Evolutionary conservation across 495 filamentous ascomycete genomes (phyloP).

Genomic region (Collariella sp.): DNA sequence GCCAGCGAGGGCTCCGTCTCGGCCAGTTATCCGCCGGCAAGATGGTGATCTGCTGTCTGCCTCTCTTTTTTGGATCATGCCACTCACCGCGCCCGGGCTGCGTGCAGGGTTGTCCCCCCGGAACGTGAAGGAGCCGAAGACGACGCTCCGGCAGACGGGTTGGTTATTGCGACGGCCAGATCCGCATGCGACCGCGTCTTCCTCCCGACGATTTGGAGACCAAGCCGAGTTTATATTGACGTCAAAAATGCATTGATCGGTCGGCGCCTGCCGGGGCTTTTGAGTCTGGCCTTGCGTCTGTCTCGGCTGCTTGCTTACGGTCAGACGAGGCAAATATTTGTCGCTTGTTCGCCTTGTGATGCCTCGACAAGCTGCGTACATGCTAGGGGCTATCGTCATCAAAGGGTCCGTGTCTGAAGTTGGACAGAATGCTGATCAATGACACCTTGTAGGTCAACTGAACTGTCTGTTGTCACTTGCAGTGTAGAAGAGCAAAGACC

Average conservation of each 20-base stretch:
- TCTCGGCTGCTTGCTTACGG: too few relatives aligned
- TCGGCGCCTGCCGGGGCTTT: not conserved
- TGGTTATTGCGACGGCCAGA: not conserved
- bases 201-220: not conserved
- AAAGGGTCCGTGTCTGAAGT: too few relatives aligned
- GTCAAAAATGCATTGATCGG: not conserved
- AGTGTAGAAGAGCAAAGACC: too few relatives aligned
- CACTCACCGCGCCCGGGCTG: not conserved
- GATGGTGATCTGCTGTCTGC: conserved; percentile 6
- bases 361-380: too few relatives aligned
- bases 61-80: not conserved
- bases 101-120: not conserved
- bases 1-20: not conserved
- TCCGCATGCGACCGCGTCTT: conserved; percentile 1
- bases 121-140: not conserved
- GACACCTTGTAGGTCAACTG: too few relatives aligned
- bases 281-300: too few relatives aligned
- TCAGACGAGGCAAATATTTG: too few relatives aligned
- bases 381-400: too few relatives aligned
- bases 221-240: not conserved
- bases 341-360: too few relatives aligned
- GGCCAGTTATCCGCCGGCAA: conserved; percentile 2
- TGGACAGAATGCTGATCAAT: too few relatives aligned
- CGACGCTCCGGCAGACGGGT: not conserved
- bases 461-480: too few relatives aligned